Evolutionary conservation across 2,329 filamentous ascomycete genomes (phyloP).

Genomic region (Fusarium circinatum): DNA sequence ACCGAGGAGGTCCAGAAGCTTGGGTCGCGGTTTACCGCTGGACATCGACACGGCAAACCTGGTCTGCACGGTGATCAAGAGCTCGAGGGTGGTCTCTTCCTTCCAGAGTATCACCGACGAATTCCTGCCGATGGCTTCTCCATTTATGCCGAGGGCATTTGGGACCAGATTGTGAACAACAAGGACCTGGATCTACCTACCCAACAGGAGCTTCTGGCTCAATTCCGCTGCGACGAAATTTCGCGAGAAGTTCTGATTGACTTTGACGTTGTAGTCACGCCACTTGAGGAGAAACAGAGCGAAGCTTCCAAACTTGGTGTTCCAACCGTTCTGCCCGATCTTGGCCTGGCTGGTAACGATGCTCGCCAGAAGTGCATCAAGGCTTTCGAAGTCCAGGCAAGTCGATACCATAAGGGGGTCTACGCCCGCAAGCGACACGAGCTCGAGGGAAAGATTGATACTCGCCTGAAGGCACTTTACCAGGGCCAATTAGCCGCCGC

Average conservation of each 20-base stretch:
- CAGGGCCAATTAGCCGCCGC: constrained; percentile 87
- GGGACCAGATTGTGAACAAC: constrained; percentile 99
- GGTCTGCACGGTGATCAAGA: constrained; percentile 74
- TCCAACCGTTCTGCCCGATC: constrained; percentile 75
- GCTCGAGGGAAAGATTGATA: constrained; percentile 86
- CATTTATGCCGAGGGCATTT: constrained; percentile 90
- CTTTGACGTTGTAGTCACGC: constrained; percentile 84
- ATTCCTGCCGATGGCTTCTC: constrained; percentile 98
- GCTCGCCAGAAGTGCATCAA: constrained; percentile 79
- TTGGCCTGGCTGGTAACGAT: constrained; percentile 78
- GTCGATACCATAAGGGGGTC: constrained; percentile 96
- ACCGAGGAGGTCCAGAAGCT: constrained; percentile 81
- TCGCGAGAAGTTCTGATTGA: constrained; percentile 84
- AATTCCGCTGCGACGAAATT: constrained; percentile 98
- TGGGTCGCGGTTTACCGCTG: constrained; percentile 82
- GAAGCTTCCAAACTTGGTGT: constrained; percentile 79
- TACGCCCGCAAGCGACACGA: constrained; percentile 87
- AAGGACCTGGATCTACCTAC: constrained; percentile 97
- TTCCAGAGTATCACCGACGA: constrained; percentile 93
- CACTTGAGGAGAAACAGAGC: constrained; percentile 87
- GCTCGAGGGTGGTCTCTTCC: constrained; percentile 81
- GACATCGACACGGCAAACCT: constrained; percentile 75
- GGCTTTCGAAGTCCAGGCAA: constrained; percentile 90
- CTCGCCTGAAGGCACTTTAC: constrained; percentile 88
- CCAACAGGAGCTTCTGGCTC: constrained; percentile 94